Conservation (phyloP, 139 green algal genomes). For the Chlorella sp. region DNA sequence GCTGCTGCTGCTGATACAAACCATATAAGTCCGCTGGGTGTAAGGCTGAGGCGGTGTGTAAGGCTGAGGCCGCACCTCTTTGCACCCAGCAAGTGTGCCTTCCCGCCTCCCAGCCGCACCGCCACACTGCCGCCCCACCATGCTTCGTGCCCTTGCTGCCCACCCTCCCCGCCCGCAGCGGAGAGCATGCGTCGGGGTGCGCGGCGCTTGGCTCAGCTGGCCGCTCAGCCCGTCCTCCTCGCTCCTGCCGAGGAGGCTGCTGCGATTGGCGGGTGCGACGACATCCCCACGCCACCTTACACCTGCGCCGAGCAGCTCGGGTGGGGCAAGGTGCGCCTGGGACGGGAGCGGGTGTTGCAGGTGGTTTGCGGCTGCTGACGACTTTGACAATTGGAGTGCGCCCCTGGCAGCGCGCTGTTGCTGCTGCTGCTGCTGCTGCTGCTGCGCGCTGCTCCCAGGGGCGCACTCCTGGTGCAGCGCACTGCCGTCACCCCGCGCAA, state of each 20-base stretch:
- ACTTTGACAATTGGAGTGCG: neutral
- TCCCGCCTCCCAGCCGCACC: neutral
- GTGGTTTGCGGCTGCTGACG: too few species aligned
- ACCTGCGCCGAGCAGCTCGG: constrained; percentile 21
- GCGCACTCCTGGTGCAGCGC: neutral
- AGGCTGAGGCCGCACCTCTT: too few species aligned
- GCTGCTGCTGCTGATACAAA: too few species aligned
- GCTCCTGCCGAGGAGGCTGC: neutral
- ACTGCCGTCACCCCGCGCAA: neutral
- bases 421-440: too few species aligned
- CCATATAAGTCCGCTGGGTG: too few species aligned
- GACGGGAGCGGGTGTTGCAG: neutral
- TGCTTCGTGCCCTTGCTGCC: neutral
- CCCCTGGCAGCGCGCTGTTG: neutral
- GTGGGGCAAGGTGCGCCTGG: constrained; percentile 12
- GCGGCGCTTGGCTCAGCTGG: too few species aligned
- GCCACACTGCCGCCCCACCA: neutral
- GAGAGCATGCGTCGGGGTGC: too few species aligned
- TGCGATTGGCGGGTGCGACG: too few species aligned
- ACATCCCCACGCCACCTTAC: neutral
- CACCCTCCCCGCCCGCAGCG: neutral
- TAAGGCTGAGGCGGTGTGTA: too few species aligned
- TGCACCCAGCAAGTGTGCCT: neutral
- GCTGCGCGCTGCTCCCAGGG: neutral
- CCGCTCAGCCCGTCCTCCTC: neutral